phyloP scores from a whole-genome alignment of 805 yeast species.

The Candida boleticola region DNA sequence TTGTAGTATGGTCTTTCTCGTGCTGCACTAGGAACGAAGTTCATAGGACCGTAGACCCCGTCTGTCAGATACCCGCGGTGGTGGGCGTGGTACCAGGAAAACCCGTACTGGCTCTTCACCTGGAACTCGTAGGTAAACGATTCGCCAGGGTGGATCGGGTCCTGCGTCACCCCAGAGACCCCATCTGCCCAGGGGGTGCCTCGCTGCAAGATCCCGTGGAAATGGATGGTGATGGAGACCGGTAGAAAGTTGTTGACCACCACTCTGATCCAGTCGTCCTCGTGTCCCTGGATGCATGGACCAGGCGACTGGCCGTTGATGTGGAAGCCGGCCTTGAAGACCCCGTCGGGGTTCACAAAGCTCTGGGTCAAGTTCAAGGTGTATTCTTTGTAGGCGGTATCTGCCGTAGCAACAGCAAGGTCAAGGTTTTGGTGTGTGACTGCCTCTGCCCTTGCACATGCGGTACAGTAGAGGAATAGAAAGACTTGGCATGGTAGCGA shows the following conservation, averaged over 20 bases:
- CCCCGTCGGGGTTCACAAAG: slow-evolving; percentile 29
- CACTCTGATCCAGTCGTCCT: slow-evolving; percentile 33
- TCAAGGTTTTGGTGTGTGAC: no score
- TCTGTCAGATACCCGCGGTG: slow-evolving; percentile 45
- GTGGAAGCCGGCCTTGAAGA: slow-evolving; percentile 27
- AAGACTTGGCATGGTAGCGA: no score
- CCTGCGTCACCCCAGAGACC: slow-evolving; percentile 48
- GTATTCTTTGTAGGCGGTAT: slow-evolving; percentile 5
- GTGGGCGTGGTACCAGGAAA: slow-evolving; percentile 59
- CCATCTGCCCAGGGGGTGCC: slow-evolving; percentile 52
- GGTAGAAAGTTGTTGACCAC: slow-evolving; percentile 36
- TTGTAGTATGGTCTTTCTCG: slow-evolving; percentile 32
- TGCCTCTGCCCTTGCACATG: neutral
- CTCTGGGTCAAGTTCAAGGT: slow-evolving; percentile 12
- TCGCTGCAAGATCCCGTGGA: slow-evolving; percentile 50
- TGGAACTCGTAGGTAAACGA: slow-evolving; percentile 43
- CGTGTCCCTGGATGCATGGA: slow-evolving; percentile 39
- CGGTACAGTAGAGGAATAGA: no score
- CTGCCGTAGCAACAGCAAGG: slow-evolving; percentile 6
- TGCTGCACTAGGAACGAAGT: slow-evolving; percentile 34
- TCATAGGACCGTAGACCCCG: slow-evolving; percentile 48
- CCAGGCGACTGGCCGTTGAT: slow-evolving; percentile 51
- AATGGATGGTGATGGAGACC: slow-evolving; percentile 46
- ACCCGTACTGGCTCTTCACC: slow-evolving; percentile 41
- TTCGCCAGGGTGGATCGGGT: slow-evolving; percentile 45